Percentiles rank a stretch among this genome's conserved stretches.
Conservation (phyloP, 768 basidiomycete species). For the Macrolepiota dolichaula region DNA sequence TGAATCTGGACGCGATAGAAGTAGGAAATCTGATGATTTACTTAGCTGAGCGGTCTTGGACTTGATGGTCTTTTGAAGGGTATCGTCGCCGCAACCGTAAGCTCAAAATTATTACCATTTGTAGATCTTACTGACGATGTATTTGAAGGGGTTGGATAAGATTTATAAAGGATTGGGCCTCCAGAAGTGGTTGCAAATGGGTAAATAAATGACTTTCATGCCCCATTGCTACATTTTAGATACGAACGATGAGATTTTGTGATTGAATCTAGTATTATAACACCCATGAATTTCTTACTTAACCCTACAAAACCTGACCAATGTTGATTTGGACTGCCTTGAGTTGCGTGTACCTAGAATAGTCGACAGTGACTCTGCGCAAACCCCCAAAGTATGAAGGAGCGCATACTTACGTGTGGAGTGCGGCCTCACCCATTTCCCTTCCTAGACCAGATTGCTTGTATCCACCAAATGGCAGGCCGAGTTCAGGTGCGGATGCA, state of each 20-base stretch:
- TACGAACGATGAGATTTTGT: no score
- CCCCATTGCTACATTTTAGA: no score
- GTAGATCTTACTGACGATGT: no score
- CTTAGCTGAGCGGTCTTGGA: conserved; percentile 26
- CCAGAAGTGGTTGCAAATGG: conserved; percentile 23
- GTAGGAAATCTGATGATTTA: neutral
- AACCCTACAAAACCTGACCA: conserved; percentile 16
- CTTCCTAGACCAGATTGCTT: conserved; percentile 73
- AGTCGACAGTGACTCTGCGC: neutral
- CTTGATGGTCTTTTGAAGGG: conserved; percentile 30
- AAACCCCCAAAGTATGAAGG: neutral
- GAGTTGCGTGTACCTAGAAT: conserved; percentile 44
- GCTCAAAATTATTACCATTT: no score
- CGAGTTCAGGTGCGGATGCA: conserved; percentile 37
- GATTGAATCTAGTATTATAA: no score
- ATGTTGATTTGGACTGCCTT: conserved; percentile 64
- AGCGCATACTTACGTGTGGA: conserved; percentile 38
- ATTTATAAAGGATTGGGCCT: conserved; percentile 32
- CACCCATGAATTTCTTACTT: no score
- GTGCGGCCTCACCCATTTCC: conserved; percentile 65
- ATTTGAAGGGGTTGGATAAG: conserved; percentile 27
- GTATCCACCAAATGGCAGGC: conserved; percentile 68
- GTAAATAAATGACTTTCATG: neutral
- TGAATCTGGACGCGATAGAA: neutral
- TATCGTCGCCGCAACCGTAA: conserved; percentile 27